Conservation (phyloP, 768 basidiomycete species). For the Sistotremastrum suecicum region DNA sequence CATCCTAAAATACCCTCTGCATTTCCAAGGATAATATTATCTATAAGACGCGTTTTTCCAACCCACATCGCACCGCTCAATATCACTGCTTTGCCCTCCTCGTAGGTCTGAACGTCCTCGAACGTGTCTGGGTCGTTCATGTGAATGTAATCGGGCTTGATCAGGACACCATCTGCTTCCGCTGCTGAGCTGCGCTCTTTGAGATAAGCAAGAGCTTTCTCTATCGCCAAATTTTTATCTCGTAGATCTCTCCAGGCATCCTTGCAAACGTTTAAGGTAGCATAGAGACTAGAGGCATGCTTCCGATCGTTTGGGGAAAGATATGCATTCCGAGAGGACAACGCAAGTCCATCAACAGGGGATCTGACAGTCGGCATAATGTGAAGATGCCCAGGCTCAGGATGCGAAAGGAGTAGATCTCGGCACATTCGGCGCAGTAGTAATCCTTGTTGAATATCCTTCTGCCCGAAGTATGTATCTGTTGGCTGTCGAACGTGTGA, state of each 20-base stretch:
- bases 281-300: conserved; percentile 53
- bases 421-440: conserved; percentile 62
- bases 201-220: conserved; percentile 15
- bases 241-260: conserved; percentile 36
- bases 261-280: conserved; percentile 49
- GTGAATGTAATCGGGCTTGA: conserved; percentile 75
- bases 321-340: conserved; percentile 86
- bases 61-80: conserved; percentile 82
- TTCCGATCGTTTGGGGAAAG: conserved; percentile 48
- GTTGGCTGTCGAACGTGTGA: conserved; percentile 47
- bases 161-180: conserved; percentile 25
- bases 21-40: conserved; percentile 74
- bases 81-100: conserved; percentile 33
- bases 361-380: conserved; percentile 76
- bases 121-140: conserved; percentile 76
- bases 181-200: conserved; percentile 13
- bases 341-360: conserved; percentile 47
- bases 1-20: neutral
- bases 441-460: conserved; percentile 94
- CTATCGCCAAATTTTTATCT: conserved; percentile 24
- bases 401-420: conserved; percentile 75
- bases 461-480: conserved; percentile 91
- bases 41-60: conserved; percentile 80
- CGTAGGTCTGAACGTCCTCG: conserved; percentile 32
- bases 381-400: conserved; percentile 55